Evolutionary conservation across 2,329 filamentous ascomycete species (phyloP).

Genomic region (Penicillium occitanis): DNA sequence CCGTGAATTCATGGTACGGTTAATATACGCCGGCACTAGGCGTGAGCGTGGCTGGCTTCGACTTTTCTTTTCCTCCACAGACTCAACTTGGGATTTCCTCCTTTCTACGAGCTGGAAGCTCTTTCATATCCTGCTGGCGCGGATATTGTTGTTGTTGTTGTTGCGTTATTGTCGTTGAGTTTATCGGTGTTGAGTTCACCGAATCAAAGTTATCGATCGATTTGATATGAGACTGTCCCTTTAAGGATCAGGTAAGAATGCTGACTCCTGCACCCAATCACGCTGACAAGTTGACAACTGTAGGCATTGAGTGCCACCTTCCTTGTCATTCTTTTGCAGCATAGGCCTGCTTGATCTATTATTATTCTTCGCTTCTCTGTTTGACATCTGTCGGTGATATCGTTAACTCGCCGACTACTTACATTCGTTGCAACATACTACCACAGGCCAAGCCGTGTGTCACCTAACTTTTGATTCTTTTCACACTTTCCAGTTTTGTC

Average conservation of each 20-base stretch:
- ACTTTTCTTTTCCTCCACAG: constrained; percentile 5
- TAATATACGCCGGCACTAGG: constrained; percentile 11
- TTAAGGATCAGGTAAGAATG: constrained; percentile 12
- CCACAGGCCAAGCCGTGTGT: neutral
- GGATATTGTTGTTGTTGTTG: constrained; percentile 12
- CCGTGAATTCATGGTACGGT: constrained; percentile 4
- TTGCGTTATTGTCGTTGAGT: neutral
- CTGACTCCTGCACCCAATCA: neutral
- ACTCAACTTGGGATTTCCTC: constrained; percentile 13
- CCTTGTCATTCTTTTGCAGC: constrained; percentile 19
- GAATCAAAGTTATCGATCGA: neutral
- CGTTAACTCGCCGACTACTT: neutral
- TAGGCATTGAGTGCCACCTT: constrained; percentile 23
- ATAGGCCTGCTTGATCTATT: constrained; percentile 6
- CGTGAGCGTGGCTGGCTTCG: neutral
- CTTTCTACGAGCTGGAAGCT: constrained; percentile 23
- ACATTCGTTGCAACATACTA: constrained; percentile 1
- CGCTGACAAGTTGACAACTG: neutral
- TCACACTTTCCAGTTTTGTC: neutral
- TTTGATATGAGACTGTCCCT: constrained; percentile 10
- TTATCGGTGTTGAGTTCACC: neutral
- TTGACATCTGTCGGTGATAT: neutral
- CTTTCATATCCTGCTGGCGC: constrained; percentile 18
- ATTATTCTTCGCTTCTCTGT: constrained; percentile 4
- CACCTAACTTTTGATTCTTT: neutral